A percentile compares a stretch with the other conserved stretches of the same genome.
Evolutionary conservation across 176 grass and related monocot species (phyloP).

Genomic region (Elymus sibiricus): DNA sequence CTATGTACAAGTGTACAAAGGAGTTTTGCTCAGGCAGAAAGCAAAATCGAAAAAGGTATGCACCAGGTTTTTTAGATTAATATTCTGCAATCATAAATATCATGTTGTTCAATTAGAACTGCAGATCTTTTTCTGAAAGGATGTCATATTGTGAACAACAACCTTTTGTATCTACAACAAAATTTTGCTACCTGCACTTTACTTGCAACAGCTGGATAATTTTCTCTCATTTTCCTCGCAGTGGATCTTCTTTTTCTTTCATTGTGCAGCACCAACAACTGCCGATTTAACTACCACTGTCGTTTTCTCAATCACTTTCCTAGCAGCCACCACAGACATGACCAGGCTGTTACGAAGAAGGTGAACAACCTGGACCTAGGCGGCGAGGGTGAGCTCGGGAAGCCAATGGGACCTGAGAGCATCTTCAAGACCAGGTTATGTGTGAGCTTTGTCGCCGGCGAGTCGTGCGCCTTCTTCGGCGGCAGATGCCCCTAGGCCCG

Average conservation of each 20-base stretch:
- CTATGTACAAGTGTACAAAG: too few relatives aligned
- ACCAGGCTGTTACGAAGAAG: constrained; percentile 51
- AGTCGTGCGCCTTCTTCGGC: neutral
- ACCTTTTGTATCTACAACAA: too few relatives aligned
- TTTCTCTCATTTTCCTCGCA: neutral
- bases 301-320: constrained; percentile 72
- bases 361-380: constrained; percentile 55
- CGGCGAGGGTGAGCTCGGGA: constrained; percentile 62
- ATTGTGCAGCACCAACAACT: constrained; percentile 51
- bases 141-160: neutral
- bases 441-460: neutral
- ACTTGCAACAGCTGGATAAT: neutral
- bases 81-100: neutral
- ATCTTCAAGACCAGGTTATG: neutral
- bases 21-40: neutral
- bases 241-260: neutral
- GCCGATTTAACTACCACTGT: constrained; percentile 64
- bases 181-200: neutral
- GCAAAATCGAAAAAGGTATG: neutral
- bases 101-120: neutral
- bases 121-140: neutral
- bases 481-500: neutral
- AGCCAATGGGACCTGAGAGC: neutral
- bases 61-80: neutral
- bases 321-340: constrained; percentile 33